Base-by-base conservation (phyloP, 2,329 filamentous ascomycete genomes). In the Claviceps monticola region DNA sequence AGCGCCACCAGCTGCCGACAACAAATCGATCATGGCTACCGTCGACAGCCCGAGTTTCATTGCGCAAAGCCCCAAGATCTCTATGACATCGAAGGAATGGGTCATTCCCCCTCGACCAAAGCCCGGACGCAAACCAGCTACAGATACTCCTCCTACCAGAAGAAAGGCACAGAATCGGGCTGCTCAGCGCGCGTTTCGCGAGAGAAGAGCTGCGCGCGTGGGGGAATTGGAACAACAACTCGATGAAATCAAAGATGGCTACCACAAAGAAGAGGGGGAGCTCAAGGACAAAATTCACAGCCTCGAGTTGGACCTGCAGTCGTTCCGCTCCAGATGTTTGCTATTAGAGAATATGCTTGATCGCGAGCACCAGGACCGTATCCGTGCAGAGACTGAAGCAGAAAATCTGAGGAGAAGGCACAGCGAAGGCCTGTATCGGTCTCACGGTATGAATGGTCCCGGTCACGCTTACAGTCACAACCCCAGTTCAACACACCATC, bases 141-240 rank as follows among this genome's bases (percentile, higher is more conserved):
- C 88, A 38, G 90, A 96, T 64, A 94, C 90, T 50, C 89, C 90
- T 14, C 86, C 87, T 1, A 95, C 89, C 44, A 95, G 95, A 71
- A 82, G 93, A 58, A 94, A 96, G 73, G 86, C 88, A 1, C 93
- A 97, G 71, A 97, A 97, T 67, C 80, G 93, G 54, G 86, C 88
- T 46, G 91, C 91, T 3, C 91, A 97, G 70, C 76, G 91, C 53
- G 88, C 86, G 1, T 97, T 97, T 68, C 79, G 91, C 37, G 89
- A 95, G 68, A 78, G 91, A 53, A 80, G 91, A 56, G 88, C 88
- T 2, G 87, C 88, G 23, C 85, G 88, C 41, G 87, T 96, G 6
- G 83, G 85, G 41, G 90, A 84, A 63, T 69, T 86, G 36, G 81
- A 86, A 64, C 79, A 83, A 58, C 78, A 82, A 61, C 69, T 86